Conservation (phyloP, 257 asterid species). For the Penstemon eatonii region DNA sequence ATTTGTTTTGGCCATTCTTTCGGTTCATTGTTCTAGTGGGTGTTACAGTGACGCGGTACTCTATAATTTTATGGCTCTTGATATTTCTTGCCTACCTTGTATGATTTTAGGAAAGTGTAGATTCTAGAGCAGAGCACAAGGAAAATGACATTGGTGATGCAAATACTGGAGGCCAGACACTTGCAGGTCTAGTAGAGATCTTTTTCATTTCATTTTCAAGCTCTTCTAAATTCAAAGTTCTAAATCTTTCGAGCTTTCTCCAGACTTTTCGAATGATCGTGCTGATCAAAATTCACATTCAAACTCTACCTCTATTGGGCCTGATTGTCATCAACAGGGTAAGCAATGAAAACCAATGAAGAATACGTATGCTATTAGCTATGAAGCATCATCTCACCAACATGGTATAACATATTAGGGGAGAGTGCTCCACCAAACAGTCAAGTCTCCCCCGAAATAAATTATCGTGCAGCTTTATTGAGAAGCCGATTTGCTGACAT, state of each 20-base stretch:
- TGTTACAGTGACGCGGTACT: background rate
- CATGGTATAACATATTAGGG: constrained; percentile 64
- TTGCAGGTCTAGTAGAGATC: no score
- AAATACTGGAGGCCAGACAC: background rate
- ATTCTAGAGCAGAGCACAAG: constrained; percentile 38
- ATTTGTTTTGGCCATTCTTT: constrained; percentile 1
- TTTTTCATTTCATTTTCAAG: no score
- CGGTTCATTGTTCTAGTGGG: background rate
- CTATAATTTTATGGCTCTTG: background rate
- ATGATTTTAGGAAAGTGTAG: constrained; percentile 40
- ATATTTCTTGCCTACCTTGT: constrained; percentile 22
- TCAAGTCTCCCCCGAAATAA: constrained; percentile 81
- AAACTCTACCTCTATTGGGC: constrained; percentile 32
- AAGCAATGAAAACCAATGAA: constrained; percentile 57
- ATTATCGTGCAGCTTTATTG: constrained; percentile 78
- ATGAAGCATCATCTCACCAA: constrained; percentile 59
- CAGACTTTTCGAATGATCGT: no score
- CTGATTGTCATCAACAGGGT: constrained; percentile 55
- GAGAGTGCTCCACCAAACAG: constrained; percentile 69
- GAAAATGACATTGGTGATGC: constrained; percentile 27
- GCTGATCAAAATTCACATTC: constrained; percentile 19
- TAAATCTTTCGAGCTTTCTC: no score
- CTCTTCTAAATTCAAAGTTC: no score
- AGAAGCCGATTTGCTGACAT: constrained; percentile 74
- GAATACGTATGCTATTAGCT: constrained; percentile 52